phyloP scores from a whole-genome alignment of 306 rosid genomes.

The Carpinus viminea region DNA sequence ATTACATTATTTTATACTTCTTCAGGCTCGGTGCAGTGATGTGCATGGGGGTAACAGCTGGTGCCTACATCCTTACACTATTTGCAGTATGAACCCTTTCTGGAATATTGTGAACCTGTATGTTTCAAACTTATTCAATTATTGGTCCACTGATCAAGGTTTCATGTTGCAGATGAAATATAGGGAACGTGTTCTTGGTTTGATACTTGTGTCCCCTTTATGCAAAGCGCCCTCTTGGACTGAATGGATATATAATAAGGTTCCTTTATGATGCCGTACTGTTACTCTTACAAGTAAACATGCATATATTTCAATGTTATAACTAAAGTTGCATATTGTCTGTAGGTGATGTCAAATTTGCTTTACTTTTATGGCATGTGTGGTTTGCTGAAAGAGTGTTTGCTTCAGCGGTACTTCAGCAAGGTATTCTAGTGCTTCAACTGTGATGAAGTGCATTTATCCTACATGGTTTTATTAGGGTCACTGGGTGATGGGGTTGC shows the following conservation, averaged over 20 bases:
- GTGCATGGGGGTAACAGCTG: slow-evolving; percentile 98
- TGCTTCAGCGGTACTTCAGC: slow-evolving; percentile 92
- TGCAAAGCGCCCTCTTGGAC: slow-evolving; percentile 93
- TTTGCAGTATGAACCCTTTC: slow-evolving; percentile 70
- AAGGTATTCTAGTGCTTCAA: slow-evolving; percentile 52
- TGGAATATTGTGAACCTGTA: neutral
- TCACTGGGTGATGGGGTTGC: slow-evolving; percentile 6
- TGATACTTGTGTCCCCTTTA: slow-evolving; percentile 88
- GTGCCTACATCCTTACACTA: slow-evolving; percentile 81
- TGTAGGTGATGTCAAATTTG: slow-evolving; percentile 75
- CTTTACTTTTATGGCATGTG: slow-evolving; percentile 86
- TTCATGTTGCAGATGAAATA: slow-evolving; percentile 61
- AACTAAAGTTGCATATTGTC: slow-evolving; percentile 26
- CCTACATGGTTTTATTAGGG: slow-evolving; percentile 5
- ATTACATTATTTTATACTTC: slow-evolving; percentile 29
- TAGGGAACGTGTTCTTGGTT: slow-evolving; percentile 88
- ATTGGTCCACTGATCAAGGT: slow-evolving; percentile 17
- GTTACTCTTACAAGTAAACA: slow-evolving; percentile 2
- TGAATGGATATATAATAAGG: slow-evolving; percentile 94
- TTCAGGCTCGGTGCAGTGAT: slow-evolving; percentile 91
- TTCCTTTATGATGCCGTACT: slow-evolving; percentile 26
- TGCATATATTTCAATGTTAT: slow-evolving; percentile 18
- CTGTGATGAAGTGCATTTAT: neutral
- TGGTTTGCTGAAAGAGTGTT: slow-evolving; percentile 75
- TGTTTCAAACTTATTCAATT: neutral